phyloP scores from a whole-genome alignment of 176 grass and related monocot species.

The Areca catechu region DNA sequence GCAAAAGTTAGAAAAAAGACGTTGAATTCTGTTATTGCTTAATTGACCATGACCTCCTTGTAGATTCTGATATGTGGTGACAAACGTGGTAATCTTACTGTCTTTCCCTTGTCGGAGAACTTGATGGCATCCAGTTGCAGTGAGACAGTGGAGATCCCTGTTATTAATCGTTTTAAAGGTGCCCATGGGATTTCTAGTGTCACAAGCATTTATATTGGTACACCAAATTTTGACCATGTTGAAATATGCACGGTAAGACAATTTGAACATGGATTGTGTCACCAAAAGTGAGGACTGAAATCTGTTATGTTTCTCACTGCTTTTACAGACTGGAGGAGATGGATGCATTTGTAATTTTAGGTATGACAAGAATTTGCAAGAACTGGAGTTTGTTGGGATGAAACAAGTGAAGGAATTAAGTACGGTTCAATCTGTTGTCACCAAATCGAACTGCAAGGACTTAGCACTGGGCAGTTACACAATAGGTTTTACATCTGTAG shows the following conservation, averaged over 20 bases:
- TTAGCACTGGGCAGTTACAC: slow-evolving; percentile 37
- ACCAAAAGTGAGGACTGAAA: slow-evolving; percentile 4
- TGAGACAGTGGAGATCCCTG: slow-evolving; percentile 30
- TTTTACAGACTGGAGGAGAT: slow-evolving; percentile 85
- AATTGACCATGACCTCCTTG: slow-evolving; percentile 2
- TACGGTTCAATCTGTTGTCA: slow-evolving; percentile 52
- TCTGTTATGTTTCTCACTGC: slow-evolving; percentile 22
- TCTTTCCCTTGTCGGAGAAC: slow-evolving; percentile 51
- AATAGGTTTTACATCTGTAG: slow-evolving; percentile 83
- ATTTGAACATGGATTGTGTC: neutral
- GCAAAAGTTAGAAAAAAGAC: too few species aligned
- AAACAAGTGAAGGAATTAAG: slow-evolving; percentile 90
- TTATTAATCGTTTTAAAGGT: slow-evolving; percentile 65
- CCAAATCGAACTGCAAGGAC: slow-evolving; percentile 19
- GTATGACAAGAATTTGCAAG: slow-evolving; percentile 36
- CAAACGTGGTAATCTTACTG: slow-evolving; percentile 78
- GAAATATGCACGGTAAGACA: slow-evolving; percentile 61
- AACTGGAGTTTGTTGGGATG: slow-evolving; percentile 77
- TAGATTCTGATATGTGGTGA: slow-evolving; percentile 85
- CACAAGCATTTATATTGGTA: slow-evolving; percentile 57
- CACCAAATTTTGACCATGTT: slow-evolving; percentile 30
- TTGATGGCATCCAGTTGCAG: slow-evolving; percentile 11
- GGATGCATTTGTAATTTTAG: slow-evolving; percentile 94
- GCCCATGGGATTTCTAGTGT: slow-evolving; percentile 95
- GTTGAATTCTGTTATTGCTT: neutral